Conservation (phyloP, 2,329 filamentous ascomycete genomes). For the Clarireedia monteithiana region DNA sequence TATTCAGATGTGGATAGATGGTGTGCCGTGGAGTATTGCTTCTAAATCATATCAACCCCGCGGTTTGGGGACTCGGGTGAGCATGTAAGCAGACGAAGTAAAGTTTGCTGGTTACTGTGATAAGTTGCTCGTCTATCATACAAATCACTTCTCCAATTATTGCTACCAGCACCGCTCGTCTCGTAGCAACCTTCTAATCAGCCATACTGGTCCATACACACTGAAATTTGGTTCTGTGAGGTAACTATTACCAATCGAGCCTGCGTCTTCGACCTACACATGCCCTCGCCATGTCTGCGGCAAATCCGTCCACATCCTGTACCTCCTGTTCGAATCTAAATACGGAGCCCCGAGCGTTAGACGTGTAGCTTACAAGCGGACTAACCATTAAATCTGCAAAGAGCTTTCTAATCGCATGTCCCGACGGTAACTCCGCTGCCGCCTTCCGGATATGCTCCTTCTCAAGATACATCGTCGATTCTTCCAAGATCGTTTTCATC, state of each 20-base stretch:
- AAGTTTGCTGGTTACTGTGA: too few relatives aligned
- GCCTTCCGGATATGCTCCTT: neutral
- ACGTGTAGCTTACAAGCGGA: neutral
- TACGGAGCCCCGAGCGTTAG: neutral
- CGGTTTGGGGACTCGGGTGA: too few relatives aligned
- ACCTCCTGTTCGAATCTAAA: neutral
- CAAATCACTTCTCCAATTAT: too few relatives aligned
- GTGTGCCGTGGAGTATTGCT: too few relatives aligned
- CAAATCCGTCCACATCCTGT: neutral
- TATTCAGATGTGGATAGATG: too few relatives aligned
- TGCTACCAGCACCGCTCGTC: too few relatives aligned
- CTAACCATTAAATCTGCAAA: neutral
- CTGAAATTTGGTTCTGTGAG: neutral
- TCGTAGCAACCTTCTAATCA: too few relatives aligned
- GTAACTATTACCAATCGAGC: too few relatives aligned
- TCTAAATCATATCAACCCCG: too few relatives aligned
- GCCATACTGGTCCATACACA: accelerated
- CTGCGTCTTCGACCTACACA: neutral
- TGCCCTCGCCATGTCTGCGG: neutral
- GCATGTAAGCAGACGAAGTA: too few relatives aligned
- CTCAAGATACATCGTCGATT: neutral
- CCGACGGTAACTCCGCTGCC: neutral
- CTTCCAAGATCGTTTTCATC: neutral
- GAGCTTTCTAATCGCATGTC: neutral
- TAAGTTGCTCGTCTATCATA: too few relatives aligned